Evolutionary conservation across 2,329 filamentous ascomycete genomes (phyloP).

Genomic region (Alternaria triticina): DNA sequence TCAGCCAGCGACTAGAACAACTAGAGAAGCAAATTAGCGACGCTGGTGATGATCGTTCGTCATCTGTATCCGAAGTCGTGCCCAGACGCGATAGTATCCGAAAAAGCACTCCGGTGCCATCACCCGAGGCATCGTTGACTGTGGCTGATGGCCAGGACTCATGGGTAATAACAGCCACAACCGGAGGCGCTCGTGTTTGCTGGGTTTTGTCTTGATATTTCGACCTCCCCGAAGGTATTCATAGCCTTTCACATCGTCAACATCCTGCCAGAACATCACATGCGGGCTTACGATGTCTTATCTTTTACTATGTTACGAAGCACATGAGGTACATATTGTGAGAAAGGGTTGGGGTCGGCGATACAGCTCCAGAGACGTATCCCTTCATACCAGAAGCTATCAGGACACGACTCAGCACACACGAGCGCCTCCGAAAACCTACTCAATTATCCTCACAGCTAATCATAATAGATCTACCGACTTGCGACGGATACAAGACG

Average conservation of each 20-base stretch:
- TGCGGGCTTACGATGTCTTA: neutral
- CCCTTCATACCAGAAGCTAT: neutral
- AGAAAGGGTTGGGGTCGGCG: neutral
- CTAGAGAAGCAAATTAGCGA: constrained; percentile 33
- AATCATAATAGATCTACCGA: constrained; percentile 33
- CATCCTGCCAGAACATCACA: neutral
- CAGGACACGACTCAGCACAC: neutral
- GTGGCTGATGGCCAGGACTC: constrained; percentile 30
- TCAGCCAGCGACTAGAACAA: constrained; percentile 31
- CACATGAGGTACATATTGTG: neutral
- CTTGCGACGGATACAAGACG: constrained; percentile 33
- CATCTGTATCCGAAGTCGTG: neutral
- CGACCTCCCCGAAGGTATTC: neutral
- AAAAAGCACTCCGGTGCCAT: constrained; percentile 13
- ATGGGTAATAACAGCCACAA: constrained; percentile 12
- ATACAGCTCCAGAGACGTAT: neutral
- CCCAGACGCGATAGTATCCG: neutral
- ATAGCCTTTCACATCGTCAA: neutral
- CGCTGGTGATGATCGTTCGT: constrained; percentile 1
- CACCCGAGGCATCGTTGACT: constrained; percentile 16
- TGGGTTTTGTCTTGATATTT: neutral
- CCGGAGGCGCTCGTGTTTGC: neutral
- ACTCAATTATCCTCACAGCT: neutral
- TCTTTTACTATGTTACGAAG: neutral
- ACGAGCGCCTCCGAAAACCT: neutral